These are phyloP conservation scores for Calonectria hongkongensis DNA, from an alignment of 2,329 filamentous ascomycete genomes.

Conservation along the genomic window DNA sequence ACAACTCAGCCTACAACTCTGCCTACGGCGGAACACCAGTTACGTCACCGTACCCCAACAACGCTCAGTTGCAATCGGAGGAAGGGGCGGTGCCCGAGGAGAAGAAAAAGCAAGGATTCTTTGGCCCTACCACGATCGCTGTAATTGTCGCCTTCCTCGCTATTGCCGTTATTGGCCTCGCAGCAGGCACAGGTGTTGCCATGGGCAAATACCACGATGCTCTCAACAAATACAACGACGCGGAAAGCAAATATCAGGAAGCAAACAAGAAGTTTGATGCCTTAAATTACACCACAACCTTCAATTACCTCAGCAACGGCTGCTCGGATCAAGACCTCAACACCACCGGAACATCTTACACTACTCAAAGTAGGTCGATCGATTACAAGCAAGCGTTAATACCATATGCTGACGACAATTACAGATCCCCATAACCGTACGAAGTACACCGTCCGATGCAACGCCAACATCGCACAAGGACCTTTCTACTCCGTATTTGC, in stretches of 20 bases:
- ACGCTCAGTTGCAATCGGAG: not conserved
- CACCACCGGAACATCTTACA: not conserved
- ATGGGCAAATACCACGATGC: conserved; percentile 1
- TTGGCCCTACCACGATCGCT: not conserved
- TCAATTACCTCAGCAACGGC: not conserved
- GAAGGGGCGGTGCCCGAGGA: not conserved
- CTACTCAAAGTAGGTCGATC: not conserved
- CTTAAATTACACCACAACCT: not conserved
- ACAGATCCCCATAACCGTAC: conserved; percentile 6
- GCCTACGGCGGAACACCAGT: not conserved
- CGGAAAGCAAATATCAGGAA: not conserved
- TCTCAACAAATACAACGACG: not conserved
- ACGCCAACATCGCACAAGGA: not conserved
- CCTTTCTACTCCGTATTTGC: conserved; percentile 10
- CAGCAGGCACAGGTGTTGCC: conserved; percentile 4
- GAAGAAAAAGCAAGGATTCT: not conserved
- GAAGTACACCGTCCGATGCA: not conserved
- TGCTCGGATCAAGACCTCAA: conserved; percentile 10
- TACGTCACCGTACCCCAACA: not conserved
- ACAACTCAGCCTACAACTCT: conserved; percentile 8
- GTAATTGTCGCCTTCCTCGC: not conserved
- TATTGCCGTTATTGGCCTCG: conserved; percentile 8
- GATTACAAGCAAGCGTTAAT: too few relatives aligned
- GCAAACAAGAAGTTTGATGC: not conserved
- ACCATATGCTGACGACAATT: not conserved